Evolutionary conservation across 805 yeast species (phyloP), one percentile per base, ranked within the genome.

Genomic region (Saccharomycopsis olivae): DNA sequence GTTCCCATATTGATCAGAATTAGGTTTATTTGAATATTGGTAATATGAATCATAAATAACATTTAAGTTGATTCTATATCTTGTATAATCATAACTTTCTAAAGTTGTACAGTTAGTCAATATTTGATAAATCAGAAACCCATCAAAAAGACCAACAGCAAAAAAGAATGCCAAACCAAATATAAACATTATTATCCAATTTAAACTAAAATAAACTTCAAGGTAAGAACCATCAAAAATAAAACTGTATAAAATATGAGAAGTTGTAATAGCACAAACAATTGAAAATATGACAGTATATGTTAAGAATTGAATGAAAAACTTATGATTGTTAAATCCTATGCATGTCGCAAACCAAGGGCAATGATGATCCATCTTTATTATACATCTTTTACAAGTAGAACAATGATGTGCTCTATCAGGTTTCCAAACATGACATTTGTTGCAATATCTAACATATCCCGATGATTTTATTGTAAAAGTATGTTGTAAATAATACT

Each of bases 301-400:
- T 5, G 67, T 33, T 39, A 87, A 57, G 53, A 82, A 81, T 55
- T 86, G 95, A 20, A 85, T 56, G 53, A 88, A 89, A 54, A 65
- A 73, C 59, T 86, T 82, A 48, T 83, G 87, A 58, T 89, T 89
- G 21, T 62, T 61, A 58, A 73, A 80, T 0, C 97, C 97, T 43
- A 89, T 72, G 57, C 96, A 88, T 4, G 75, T 66, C 2, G 94
- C 78, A 57, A 87, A 86, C 97, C 97, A 89, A 0, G 96, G 96
- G 47, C 80, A 78, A 60, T 87, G 96, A 55, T 87, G 96, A 56
- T 87, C 96, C 96, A 87, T 88, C 53, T 73, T 71, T 42, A 87
- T 56, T n/a, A 87, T 78, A 57, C 96, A 87, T 30, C 53, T 56
- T 10, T 71, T 65, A 53, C 94, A 85, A 1, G 73, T 69, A 50